Evolutionary conservation across 371 early-diverging fungal genomes (phyloP), one percentile per base, ranked within the genome.

Genomic region (Smittium culicis): DNA sequence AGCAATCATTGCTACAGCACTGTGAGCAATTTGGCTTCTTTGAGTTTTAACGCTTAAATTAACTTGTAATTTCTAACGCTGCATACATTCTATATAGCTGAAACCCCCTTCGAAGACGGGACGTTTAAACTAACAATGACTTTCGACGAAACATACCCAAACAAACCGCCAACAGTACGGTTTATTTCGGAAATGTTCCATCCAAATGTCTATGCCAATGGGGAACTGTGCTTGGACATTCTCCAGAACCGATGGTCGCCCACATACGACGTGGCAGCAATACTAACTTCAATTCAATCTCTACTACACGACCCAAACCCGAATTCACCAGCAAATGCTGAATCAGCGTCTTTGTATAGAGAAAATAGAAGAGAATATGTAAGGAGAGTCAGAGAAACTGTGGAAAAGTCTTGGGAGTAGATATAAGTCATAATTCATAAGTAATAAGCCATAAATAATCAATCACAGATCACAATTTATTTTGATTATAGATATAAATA

Each of bases 41-140:
- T 25, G 11, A 57, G 5, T 20, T 5, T 20, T 20, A 57, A 16
- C 27, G 5, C n/a, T 34, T 67, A 62, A 59, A 64, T 32, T 56
- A n/a, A n/a, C n/a, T n/a, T n/a, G n/a, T n/a, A n/a, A n/a, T n/a
- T n/a, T n/a, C n/a, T n/a, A n/a, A n/a, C n/a, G n/a, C n/a, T n/a
- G n/a, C n/a, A n/a, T n/a, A n/a, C n/a, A n/a, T 74, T 58, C 67
- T 35, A 65, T 35, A 59, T 72, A 87, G 93, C 80, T 71, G 98
- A 97, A 67, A 99, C 99, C 30, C 96, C 98, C 1, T 99, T 98
- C 79, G 99, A 99, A 77, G 98, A 98, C 80, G 99, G 99, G 33
- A 97, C 96, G 0, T 99, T 99, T 82, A 98, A 96, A 73, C 80
- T 99, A 24, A 83, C 88, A 1, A 83, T 99, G 28, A 88, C 86